phyloP scores from a whole-genome alignment of 257 asterid species.

The Capsicum rhomboideum region DNA sequence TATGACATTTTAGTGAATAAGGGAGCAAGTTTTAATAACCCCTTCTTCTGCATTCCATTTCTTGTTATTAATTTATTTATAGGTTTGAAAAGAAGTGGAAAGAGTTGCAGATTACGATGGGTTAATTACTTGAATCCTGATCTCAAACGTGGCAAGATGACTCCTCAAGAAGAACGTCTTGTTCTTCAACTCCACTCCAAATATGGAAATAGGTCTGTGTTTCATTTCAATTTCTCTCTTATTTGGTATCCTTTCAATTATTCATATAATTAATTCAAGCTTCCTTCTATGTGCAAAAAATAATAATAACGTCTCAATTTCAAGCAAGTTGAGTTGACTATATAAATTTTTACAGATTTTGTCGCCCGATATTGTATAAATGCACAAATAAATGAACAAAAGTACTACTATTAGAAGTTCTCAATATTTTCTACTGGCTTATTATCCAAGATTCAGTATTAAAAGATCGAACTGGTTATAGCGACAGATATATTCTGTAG shows the following conservation, averaged over 20 bases:
- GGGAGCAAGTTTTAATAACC: slow-evolving; percentile 3
- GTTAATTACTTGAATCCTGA: slow-evolving; percentile 85
- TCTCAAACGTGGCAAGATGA: slow-evolving; percentile 76
- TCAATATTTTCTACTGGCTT: no score
- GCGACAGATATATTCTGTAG: no score
- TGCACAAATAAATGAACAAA: no score
- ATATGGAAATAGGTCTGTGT: slow-evolving; percentile 74
- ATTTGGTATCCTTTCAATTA: not conserved
- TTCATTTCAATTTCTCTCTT: not conserved
- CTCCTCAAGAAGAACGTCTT: slow-evolving; percentile 71
- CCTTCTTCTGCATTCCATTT: not conserved
- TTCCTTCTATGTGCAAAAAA: no score
- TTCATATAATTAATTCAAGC: not conserved
- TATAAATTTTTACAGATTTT: no score
- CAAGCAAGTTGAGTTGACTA: no score
- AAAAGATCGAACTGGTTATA: no score
- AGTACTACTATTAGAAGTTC: no score
- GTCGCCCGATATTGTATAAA: no score
- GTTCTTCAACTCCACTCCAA: slow-evolving; percentile 74
- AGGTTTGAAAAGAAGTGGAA: slow-evolving; percentile 88
- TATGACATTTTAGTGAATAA: not conserved
- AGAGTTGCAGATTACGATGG: slow-evolving; percentile 95
- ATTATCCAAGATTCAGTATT: no score
- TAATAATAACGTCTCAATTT: no score
- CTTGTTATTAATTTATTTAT: slow-evolving; percentile 1